These are phyloP conservation scores for Chrysoporthe deuterocubensis DNA, from an alignment of 2,329 filamentous ascomycete species.

Conservation along the genomic window DNA sequence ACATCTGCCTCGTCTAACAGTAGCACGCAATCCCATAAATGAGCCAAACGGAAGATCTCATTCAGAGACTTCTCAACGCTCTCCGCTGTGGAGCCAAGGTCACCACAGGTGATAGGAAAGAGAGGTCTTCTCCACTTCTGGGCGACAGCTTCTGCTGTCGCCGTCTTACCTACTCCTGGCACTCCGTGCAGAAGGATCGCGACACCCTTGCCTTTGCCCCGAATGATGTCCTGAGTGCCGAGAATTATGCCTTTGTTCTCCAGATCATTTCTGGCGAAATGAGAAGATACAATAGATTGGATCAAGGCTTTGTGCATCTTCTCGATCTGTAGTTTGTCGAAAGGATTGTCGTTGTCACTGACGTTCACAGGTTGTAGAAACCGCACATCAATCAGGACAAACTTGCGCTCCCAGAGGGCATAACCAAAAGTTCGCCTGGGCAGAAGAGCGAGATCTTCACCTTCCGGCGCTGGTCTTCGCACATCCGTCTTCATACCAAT, in stretches of 20 bases:
- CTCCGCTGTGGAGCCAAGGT: slow-evolving; percentile 35
- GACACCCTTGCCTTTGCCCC: slow-evolving; percentile 41
- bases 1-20: slow-evolving; percentile 47
- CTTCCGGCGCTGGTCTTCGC: background rate
- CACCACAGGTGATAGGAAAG: slow-evolving; percentile 36
- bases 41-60: slow-evolving; percentile 35
- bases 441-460: slow-evolving; percentile 13
- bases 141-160: slow-evolving; percentile 44
- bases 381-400: background rate
- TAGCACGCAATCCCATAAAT: slow-evolving; percentile 45
- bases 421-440: slow-evolving; percentile 8
- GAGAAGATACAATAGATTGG: background rate
- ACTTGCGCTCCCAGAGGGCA: slow-evolving; percentile 6
- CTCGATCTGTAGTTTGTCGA: background rate
- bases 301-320: background rate
- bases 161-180: slow-evolving; percentile 45
- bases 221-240: slow-evolving; percentile 20
- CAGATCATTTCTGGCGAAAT: background rate
- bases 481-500: background rate
- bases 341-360: background rate
- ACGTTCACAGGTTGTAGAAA: background rate
- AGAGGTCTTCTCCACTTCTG: slow-evolving; percentile 38
- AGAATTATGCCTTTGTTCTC: background rate
- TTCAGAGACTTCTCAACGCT: slow-evolving; percentile 36
- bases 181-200: slow-evolving; percentile 41